Evolutionary conservation across 257 asterid species (phyloP), one percentile per base, ranked within the genome.

Genomic region (Solanum pinnatisectum): DNA sequence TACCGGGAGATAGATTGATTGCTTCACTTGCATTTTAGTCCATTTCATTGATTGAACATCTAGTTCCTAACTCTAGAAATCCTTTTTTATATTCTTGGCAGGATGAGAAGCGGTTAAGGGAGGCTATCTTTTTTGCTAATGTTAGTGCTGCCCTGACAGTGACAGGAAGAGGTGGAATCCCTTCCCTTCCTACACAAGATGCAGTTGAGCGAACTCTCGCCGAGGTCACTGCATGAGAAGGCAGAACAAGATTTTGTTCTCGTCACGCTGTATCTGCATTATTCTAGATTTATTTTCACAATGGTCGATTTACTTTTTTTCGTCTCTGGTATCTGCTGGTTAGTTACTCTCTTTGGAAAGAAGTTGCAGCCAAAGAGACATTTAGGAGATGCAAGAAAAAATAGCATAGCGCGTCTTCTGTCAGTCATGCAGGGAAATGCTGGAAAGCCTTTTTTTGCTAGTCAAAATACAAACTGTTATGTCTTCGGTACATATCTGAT

Each of bases 61-160:
- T 4, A 25, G 33, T 39, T 74, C 85, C 12, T 52, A 56, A 52
- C 84, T 87, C 22, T 76, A 25, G 88, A 87, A 52, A 76, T 76
- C 70, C 11, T 32, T 32, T 32, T 30, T 42, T 46, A 15, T 79
- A 49, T 49, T 30, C 20, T 76, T 82, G 87, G 90, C 93, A 96
- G 99, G 98, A 96, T 10, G 99, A 95, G 91, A 79, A 83, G 83
- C 90, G 89, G 60, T 83, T 95, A 90, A 93, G 95, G 84, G 95
- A 92, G 87, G 96, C 98, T 83, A 93, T 96, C 30, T 76, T 88
- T 72, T 97, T 95, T 72, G 98, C 99, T 3, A 95, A 96, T 89
- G 98, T 95, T 44, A 94, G 99, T 77, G 99, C 98, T n/a, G 99
- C 98, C 86, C 91, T 97, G 82, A 94, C 99, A 0, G 98, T 96